Conservation (phyloP, 2,329 filamentous ascomycete species). For the Clarireedia sp. region DNA sequence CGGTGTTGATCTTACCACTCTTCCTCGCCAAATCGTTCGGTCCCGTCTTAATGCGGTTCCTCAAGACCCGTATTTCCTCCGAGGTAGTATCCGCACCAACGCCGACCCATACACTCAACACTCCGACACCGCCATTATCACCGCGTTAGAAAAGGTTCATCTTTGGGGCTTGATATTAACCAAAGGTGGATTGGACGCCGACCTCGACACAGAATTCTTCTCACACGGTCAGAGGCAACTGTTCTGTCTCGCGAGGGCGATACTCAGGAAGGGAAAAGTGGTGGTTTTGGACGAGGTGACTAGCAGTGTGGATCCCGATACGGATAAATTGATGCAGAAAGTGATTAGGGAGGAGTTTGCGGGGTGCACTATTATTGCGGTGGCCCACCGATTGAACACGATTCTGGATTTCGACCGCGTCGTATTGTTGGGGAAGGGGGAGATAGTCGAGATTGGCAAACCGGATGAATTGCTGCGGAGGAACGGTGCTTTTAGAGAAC, state of each 20-base stretch:
- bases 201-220: slow-evolving; percentile 57
- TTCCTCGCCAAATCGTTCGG: slow-evolving; percentile 40
- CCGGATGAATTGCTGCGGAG: not conserved
- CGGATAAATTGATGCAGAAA: slow-evolving; percentile 47
- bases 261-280: slow-evolving; percentile 33
- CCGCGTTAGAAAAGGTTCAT: slow-evolving; percentile 38
- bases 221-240: slow-evolving; percentile 43
- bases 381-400: slow-evolving; percentile 34
- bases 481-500: slow-evolving; percentile 30
- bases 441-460: not conserved
- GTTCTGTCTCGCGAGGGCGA: slow-evolving; percentile 39
- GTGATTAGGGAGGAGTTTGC: slow-evolving; percentile 46
- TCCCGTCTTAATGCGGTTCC: slow-evolving; percentile 33
- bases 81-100: slow-evolving; percentile 40
- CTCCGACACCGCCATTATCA: slow-evolving; percentile 35
- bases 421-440: slow-evolving; percentile 3
- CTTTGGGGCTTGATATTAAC: slow-evolving; percentile 16
- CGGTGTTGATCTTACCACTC: slow-evolving; percentile 36
- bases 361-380: slow-evolving; percentile 43
- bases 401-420: slow-evolving; percentile 37
- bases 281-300: slow-evolving; percentile 37
- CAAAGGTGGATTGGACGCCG: slow-evolving; percentile 19
- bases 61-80: slow-evolving; percentile 44
- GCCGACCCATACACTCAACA: slow-evolving; percentile 35
- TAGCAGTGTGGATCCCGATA: slow-evolving; percentile 47